Base-by-base conservation (phyloP, 192 early-diverging fungal species). In the Fimicolochytrium jonesii region DNA sequence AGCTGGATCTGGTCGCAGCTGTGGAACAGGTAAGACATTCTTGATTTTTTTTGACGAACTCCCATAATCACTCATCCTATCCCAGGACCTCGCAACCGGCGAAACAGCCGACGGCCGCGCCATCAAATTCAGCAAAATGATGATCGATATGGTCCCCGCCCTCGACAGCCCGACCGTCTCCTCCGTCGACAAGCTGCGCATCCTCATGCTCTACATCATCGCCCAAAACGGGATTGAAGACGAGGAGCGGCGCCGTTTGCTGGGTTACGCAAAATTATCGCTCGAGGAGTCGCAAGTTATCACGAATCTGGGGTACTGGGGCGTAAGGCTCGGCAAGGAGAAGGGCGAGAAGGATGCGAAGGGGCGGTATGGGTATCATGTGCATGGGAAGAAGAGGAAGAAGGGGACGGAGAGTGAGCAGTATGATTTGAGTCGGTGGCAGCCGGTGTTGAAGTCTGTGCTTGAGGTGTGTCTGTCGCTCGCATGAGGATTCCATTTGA, bases 191-290 rank as follows among this genome's bases (percentile, higher is more conserved):
- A 94, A 90, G 70, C 69, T 87, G 7, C 84, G 92, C 6, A 58
- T 91, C 25, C 78, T 94, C 20, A 86, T 92, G 75, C 61, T 92
- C 6, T 94, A 90, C 68, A 87, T 90, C 17, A 87, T 90, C 33
- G 82, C 86, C 9, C 82, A 88, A 57, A 84, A 86, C n/a, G 90
- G 87, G 32, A 79, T 94, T 10, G 71, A 84, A 29, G 84, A 87
- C 42, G 80, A 84, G 31, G 89, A 92, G 46, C 68, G 87, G 3
- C 79, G 86, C 10, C 72, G 80, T 30, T 61, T 94, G 31, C 63
- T 92, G 34, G 78, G 78, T 7, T 81, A 82, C 58, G 87, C 91
- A 26, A 84, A 87, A 52, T 67, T 94, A 4, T 75, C 77, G 4
- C 70, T 82, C n/a, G 81, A 87, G 37, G 86, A 91, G 36, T 85